Conservation (phyloP, 495 filamentous ascomycete genomes). For the Penicillium nucicola region DNA sequence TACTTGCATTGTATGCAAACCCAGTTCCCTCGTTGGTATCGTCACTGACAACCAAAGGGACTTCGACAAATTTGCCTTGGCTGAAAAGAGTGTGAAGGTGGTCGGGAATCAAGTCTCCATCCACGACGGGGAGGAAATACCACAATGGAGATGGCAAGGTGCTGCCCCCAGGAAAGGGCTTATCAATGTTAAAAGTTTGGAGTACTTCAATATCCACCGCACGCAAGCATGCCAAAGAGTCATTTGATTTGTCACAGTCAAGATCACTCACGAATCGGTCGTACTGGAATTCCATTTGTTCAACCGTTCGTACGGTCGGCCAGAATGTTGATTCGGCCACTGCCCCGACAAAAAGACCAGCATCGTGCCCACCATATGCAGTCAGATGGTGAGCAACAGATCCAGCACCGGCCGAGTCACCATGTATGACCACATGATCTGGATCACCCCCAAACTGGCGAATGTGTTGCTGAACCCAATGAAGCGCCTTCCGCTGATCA, state of each 20-base stretch:
- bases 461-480: conserved; percentile 64
- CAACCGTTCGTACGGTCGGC: conserved; percentile 54
- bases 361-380: conserved; percentile 52
- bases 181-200: conserved; percentile 43
- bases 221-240: conserved; percentile 57
- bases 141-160: conserved; percentile 32
- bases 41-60: conserved; percentile 63
- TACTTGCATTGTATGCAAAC: conserved; percentile 51
- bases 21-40: conserved; percentile 63
- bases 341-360: conserved; percentile 56
- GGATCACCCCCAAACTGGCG: conserved; percentile 64
- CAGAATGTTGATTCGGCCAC: conserved; percentile 62
- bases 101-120: conserved; percentile 52
- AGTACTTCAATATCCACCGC: conserved; percentile 44
- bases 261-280: conserved; percentile 50
- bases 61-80: conserved; percentile 53
- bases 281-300: conserved; percentile 60
- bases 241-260: conserved; percentile 37
- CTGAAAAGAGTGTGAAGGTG: conserved; percentile 53
- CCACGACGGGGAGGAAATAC: conserved; percentile 55
- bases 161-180: conserved; percentile 49
- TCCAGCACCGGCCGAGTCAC: conserved; percentile 64
- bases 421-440: conserved; percentile 63
- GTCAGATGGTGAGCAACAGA: conserved; percentile 63
- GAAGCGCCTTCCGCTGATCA: conserved; percentile 61